Conservation (phyloP, 257 asterid genomes). For the Petrea volubilis region DNA sequence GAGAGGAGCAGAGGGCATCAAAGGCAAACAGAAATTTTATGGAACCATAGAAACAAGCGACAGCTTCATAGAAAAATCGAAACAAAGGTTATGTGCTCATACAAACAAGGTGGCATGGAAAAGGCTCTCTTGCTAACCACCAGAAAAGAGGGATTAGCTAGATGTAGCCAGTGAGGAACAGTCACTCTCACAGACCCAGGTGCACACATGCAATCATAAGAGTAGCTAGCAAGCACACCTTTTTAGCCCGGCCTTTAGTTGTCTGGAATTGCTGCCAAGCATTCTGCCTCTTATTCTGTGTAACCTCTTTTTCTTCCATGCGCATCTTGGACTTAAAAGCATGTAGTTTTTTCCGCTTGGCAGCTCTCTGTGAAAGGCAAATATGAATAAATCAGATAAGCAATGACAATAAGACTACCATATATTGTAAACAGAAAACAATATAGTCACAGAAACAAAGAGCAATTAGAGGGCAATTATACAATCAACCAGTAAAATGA, state of each 20-base stretch:
- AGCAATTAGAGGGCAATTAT: conserved; percentile 5
- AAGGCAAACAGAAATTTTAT: not conserved
- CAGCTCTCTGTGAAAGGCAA: conserved; percentile 60
- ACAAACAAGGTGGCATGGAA: not conserved
- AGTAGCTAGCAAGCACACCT: conserved; percentile 46
- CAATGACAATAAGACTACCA: not conserved
- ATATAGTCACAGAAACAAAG: not conserved
- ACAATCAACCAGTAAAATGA: not conserved
- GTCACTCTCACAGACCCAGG: not conserved
- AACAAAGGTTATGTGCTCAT: not conserved
- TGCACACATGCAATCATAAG: not conserved
- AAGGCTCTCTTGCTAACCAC: not conserved
- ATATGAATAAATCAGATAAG: not conserved
- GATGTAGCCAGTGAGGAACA: conserved; percentile 4
- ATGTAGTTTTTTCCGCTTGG: conserved; percentile 89
- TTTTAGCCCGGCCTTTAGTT: conserved; percentile 84
- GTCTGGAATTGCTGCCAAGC: conserved; percentile 99
- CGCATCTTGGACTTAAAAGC: conserved; percentile 95
- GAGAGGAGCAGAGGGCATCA: not conserved
- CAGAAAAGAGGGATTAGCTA: not conserved
- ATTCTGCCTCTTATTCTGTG: conserved; percentile 94
- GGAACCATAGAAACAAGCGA: not conserved
- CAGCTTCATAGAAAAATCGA: not conserved
- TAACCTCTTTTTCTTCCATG: conserved; percentile 83
- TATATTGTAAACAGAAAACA: not conserved